Percentiles rank a stretch among this genome's conserved stretches.
Conservation (phyloP, 306 rosid genomes). For the Cucurbita moschata region DNA sequence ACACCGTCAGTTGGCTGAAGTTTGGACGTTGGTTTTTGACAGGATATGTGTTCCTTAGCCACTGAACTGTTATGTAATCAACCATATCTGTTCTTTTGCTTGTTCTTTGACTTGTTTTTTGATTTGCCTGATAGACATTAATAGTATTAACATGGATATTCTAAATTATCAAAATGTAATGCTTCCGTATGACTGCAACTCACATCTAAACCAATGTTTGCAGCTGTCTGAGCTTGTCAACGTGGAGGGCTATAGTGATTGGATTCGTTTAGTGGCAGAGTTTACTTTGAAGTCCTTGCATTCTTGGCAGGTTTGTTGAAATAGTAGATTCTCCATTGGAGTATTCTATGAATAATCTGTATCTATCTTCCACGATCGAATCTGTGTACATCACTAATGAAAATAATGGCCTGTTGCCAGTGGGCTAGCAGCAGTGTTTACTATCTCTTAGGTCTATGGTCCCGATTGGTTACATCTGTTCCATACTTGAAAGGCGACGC, state of each 20-base stretch:
- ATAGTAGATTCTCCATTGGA: background rate
- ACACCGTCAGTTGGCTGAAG: background rate
- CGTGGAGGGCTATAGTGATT: conserved; percentile 85
- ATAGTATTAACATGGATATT: background rate
- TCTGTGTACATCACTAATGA: conserved; percentile 22
- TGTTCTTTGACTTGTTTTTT: background rate
- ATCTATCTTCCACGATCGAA: conserved; percentile 6
- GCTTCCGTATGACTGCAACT: background rate
- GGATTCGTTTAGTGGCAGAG: conserved; percentile 84
- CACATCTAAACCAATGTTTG: conserved; percentile 17
- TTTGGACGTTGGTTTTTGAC: background rate
- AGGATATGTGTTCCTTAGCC: background rate
- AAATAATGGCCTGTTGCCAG: conserved; percentile 33
- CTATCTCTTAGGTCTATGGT: conserved; percentile 94
- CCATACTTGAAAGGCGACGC: conserved; percentile 98
- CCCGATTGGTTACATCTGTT: conserved; percentile 95
- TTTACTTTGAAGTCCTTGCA: conserved; percentile 88
- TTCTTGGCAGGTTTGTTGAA: conserved; percentile 73
- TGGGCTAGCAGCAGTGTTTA: conserved; percentile 99
- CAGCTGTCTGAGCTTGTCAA: conserved; percentile 88
- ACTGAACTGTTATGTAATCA: background rate
- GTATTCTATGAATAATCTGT: conserved; percentile 8
- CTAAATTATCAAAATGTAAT: background rate
- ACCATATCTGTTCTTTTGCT: background rate
- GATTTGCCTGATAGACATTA: background rate